Evolutionary conservation across 1,139 yeast genomes (phyloP), one percentile per base, ranked within the genome.

Genomic region (Scheffersomyces illinoinensis): DNA sequence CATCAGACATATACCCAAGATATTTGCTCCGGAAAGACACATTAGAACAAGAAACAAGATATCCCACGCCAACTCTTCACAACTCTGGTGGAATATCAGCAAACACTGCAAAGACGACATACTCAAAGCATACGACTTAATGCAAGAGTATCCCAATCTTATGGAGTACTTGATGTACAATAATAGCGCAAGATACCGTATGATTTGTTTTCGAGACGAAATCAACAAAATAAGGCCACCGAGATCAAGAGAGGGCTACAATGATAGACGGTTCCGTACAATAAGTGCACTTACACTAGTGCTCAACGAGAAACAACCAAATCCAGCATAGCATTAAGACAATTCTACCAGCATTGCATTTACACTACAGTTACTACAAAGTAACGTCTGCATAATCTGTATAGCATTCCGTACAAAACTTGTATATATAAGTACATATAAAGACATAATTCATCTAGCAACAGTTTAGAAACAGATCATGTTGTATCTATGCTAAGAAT

Each of bases 61-160:
- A 21, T 58, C 62, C 39, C 69, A 69, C 2, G 8, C 56, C 57
- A 56, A 63, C 61, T 54, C 68, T 62, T 43, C 59, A 61, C 26
- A 55, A 39, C 56, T 74, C 33, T 67, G 69, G 66, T 18, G 53
- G 18, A 63, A 64, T 3, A 60, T 77, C 7, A 64, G 63, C 39
- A 52, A 61, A 17, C 63, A 65, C 55, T 66, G 71, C 51, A 62
- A 60, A 6, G 64, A 59, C 4, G 68, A 72, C 55, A 59, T 61
- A 24, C 18, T 55, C 0, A 56, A 59, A 47, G 71, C 73, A 26
- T 75, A 70, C 58, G 59, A 63, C 46, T 64, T 78, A 53, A 71
- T 70, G 72, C 76, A 75, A 58, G 61, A 70, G 47, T 78, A 65
- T 58, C 83, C 83, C 0, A 70, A 70, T 46, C 71, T 80, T 0